Evolutionary conservation across 2,329 filamentous ascomycete genomes (phyloP).

Genomic region (Arthrobotrys sphaeroides): DNA sequence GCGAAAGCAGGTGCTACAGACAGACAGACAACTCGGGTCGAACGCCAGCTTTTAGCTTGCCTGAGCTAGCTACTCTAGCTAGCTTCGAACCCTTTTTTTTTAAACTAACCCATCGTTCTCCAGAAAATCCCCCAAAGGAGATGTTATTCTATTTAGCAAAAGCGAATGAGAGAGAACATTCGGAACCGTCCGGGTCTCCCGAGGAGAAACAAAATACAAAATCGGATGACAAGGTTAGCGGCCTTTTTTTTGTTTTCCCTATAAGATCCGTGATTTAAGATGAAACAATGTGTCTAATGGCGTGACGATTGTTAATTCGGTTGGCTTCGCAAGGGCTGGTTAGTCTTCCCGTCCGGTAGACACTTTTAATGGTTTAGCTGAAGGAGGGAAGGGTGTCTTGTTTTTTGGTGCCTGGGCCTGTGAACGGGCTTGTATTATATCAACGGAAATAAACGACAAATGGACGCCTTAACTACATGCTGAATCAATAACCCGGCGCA

Average conservation of each 20-base stretch:
- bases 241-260: too few relatives aligned
- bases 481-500: slow-evolving; percentile 45
- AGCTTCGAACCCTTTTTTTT: neutral
- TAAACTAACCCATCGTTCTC: neutral
- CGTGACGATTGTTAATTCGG: neutral
- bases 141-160: too few relatives aligned
- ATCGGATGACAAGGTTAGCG: slow-evolving; percentile 1
- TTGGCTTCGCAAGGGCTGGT: slow-evolving; percentile 12
- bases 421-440: neutral
- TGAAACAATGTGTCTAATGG: slow-evolving; percentile 7
- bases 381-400: too few relatives aligned
- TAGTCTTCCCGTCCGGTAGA: neutral
- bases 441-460: slow-evolving; percentile 6
- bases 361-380: too few relatives aligned
- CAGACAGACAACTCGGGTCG: neutral
- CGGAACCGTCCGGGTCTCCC: slow-evolving; percentile 1
- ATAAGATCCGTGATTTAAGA: neutral
- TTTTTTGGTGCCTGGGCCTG: neutral
- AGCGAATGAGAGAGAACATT: neutral
- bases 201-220: slow-evolving; percentile 5
- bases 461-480: slow-evolving; percentile 48
- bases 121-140: neutral
- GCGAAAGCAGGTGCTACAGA: slow-evolving; percentile 2
- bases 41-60: neutral
- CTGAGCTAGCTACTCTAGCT: neutral